Conservation (phyloP, 2,329 filamentous ascomycete genomes). For the Ophiostoma sp. region DNA sequence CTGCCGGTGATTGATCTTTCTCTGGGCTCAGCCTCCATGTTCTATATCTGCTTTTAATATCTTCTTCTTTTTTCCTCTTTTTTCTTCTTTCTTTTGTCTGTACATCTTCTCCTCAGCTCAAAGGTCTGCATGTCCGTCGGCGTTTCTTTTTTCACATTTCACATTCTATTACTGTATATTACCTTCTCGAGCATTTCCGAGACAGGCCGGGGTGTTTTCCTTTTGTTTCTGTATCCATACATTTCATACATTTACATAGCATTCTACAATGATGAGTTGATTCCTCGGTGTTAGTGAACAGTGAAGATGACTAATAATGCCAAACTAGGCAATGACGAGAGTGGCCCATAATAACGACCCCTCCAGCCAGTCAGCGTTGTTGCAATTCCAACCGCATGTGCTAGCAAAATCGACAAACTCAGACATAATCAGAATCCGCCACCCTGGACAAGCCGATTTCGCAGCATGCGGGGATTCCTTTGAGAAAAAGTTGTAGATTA, state of each 20-base stretch:
- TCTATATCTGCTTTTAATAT: constrained; percentile 14
- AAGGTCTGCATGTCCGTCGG: background rate
- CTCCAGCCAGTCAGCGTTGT: constrained; percentile 21
- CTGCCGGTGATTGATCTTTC: background rate
- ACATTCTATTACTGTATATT: background rate
- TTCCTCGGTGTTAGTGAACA: background rate
- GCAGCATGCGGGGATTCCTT: constrained; percentile 17
- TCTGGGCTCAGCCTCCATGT: background rate
- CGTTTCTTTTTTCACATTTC: background rate
- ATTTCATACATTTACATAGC: background rate
- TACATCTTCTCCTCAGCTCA: background rate
- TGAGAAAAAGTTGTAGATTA: background rate
- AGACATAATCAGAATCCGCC: constrained; percentile 19
- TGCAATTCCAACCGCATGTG: constrained; percentile 8
- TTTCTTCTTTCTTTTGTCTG: background rate
- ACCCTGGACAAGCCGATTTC: constrained; percentile 24
- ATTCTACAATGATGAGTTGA: background rate
- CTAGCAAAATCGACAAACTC: background rate
- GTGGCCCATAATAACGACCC: background rate
- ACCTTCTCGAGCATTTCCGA: background rate
- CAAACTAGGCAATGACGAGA: background rate
- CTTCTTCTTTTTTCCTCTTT: background rate
- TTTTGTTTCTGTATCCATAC: background rate
- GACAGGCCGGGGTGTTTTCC: background rate
- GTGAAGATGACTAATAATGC: background rate